Evolutionary conservation across 805 yeast species (phyloP).

Genomic region (Ogataea henricii): DNA sequence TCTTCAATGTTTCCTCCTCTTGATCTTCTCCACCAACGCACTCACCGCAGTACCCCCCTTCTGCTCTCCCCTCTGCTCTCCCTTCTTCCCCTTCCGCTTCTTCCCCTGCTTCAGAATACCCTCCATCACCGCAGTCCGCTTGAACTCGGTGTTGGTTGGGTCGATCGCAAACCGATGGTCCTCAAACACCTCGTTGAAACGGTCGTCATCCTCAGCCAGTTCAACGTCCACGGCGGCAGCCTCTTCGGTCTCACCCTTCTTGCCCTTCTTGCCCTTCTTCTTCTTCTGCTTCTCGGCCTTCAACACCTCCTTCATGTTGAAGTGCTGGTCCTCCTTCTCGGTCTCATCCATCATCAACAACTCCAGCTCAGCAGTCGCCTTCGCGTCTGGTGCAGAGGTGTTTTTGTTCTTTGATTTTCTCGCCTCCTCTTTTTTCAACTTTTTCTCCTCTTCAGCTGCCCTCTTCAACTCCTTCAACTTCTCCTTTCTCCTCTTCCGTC

Average conservation of each 20-base stretch:
- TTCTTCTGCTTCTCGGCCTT: constrained; percentile 70
- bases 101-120: constrained; percentile 76
- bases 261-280: constrained; percentile 50
- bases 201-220: constrained; percentile 76
- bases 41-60: constrained; percentile 18
- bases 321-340: constrained; percentile 56
- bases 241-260: constrained; percentile 47
- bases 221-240: constrained; percentile 44
- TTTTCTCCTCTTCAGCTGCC: constrained; percentile 52
- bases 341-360: constrained; percentile 69
- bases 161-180: constrained; percentile 92
- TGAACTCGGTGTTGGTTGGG: constrained; percentile 88
- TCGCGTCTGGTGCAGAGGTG: constrained; percentile 38
- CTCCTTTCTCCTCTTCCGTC: constrained; percentile 82
- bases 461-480: constrained; percentile 63
- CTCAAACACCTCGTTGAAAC: constrained; percentile 83
- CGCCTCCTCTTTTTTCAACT: constrained; percentile 38
- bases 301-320: constrained; percentile 74
- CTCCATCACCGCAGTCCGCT: constrained; percentile 85
- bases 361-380: constrained; percentile 71
- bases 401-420: constrained; percentile 30
- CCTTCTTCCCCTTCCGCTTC: constrained; percentile 37
- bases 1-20: constrained; percentile 28
- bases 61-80: constrained; percentile 22
- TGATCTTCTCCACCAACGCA: constrained; percentile 53